These are phyloP conservation scores for Alternaria conjuncta DNA, from an alignment of 2,329 filamentous ascomycete species.

Conservation along the genomic window DNA sequence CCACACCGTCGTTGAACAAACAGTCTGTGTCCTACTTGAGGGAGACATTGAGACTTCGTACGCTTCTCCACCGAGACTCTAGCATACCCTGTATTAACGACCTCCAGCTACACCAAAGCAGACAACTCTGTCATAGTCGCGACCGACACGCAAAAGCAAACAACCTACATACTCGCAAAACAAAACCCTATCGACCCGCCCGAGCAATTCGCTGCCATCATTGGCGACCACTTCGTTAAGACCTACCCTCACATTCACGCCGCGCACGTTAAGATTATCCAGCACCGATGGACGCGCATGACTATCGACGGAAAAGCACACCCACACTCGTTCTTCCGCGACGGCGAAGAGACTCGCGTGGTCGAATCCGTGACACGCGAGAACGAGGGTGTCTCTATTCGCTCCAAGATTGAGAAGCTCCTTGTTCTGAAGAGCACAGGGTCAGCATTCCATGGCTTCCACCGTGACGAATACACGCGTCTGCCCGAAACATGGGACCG, in stretches of 20 bases:
- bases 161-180: constrained; percentile 86
- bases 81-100: constrained; percentile 20
- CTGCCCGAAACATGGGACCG: constrained; percentile 92
- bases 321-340: constrained; percentile 92
- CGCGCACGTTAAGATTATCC: constrained; percentile 80
- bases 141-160: constrained; percentile 98
- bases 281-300: constrained; percentile 93
- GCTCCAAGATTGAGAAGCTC: constrained; percentile 79
- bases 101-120: constrained; percentile 79
- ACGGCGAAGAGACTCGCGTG: constrained; percentile 85
- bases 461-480: constrained; percentile 91
- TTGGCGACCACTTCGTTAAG: constrained; percentile 87
- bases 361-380: constrained; percentile 75
- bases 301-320: constrained; percentile 85
- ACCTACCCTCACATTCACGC: constrained; percentile 87
- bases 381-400: constrained; percentile 73
- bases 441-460: constrained; percentile 93
- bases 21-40: constrained; percentile 88
- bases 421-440: constrained; percentile 96
- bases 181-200: constrained; percentile 90
- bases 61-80: constrained; percentile 37
- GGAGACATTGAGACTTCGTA: constrained; percentile 87
- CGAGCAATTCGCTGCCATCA: constrained; percentile 84
- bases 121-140: constrained; percentile 96
- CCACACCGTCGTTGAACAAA: constrained; percentile 93